These are phyloP conservation scores for Cenchrus purpureus DNA, from an alignment of 176 grass and related monocot genomes.

Conservation along the genomic window DNA sequence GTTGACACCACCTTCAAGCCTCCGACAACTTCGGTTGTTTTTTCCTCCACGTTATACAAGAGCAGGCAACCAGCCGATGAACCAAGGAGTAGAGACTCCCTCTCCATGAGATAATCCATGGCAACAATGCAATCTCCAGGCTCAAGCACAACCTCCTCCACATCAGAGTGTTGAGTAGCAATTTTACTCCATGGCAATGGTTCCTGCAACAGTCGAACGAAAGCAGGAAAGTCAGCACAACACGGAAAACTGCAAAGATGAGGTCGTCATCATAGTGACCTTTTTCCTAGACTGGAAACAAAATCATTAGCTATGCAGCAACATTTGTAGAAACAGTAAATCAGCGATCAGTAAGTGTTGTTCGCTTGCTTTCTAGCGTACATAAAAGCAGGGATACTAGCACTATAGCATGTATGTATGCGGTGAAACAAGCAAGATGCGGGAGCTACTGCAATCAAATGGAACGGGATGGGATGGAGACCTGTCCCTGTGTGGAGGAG, in stretches of 20 bases:
- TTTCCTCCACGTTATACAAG: constrained; percentile 74
- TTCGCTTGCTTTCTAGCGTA: not conserved
- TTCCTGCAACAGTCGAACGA: constrained; percentile 39
- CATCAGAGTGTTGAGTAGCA: constrained; percentile 39
- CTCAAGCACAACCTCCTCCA: constrained; percentile 65
- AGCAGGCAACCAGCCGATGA: constrained; percentile 70
- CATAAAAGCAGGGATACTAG: not conserved
- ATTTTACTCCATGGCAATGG: constrained; percentile 58
- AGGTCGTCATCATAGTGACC: not conserved
- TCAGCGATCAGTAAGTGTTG: not conserved
- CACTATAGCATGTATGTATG: not conserved
- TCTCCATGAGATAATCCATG: constrained; percentile 98
- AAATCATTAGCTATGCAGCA: constrained; percentile 6
- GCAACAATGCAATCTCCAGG: constrained; percentile 64
- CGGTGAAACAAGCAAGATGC: not conserved
- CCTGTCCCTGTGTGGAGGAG: constrained; percentile 52
- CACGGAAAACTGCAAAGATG: not conserved
- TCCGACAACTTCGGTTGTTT: constrained; percentile 74
- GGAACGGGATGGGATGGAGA: not conserved
- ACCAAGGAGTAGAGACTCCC: constrained; percentile 83
- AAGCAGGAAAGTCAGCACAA: constrained; percentile 29
- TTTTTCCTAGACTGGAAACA: not conserved
- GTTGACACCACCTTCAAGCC: constrained; percentile 86
- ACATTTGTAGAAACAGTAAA: not conserved
- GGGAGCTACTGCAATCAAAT: not conserved